Evolutionary conservation across 169 alveolate species (phyloP).

Genomic region (Theileria orientalis): DNA sequence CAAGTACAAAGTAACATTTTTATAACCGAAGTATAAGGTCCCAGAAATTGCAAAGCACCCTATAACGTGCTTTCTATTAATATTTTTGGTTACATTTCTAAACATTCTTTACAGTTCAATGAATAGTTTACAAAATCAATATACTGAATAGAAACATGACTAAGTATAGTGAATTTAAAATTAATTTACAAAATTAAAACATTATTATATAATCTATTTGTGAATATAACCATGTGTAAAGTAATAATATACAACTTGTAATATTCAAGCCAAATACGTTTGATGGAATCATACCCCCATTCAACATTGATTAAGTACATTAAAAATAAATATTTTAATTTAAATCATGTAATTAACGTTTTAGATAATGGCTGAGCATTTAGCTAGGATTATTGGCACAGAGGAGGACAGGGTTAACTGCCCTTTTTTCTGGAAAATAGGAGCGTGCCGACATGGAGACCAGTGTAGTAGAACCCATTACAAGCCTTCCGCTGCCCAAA

Average conservation of each 20-base stretch:
- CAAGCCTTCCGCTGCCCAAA: slow-evolving; percentile 95
- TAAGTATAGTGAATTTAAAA: neutral
- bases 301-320: neutral
- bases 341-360: neutral
- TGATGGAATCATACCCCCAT: neutral
- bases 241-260: neutral
- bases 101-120: neutral
- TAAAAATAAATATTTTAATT: neutral
- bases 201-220: neutral
- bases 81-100: neutral
- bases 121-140: neutral
- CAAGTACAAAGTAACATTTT: neutral
- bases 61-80: neutral
- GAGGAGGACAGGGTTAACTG: slow-evolving; percentile 99
- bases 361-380: slow-evolving; percentile 94
- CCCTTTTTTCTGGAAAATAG: slow-evolving; percentile 99
- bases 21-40: neutral
- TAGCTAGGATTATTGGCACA: slow-evolving; percentile 97
- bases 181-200: neutral
- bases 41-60: slow-evolving; percentile 1
- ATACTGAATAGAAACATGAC: neutral
- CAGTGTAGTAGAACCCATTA: slow-evolving; percentile 98
- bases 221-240: neutral
- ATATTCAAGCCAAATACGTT: neutral
- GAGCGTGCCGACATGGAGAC: slow-evolving; percentile 99